Conservation (phyloP, 768 basidiomycete genomes). For the Amanita rubescens region DNA sequence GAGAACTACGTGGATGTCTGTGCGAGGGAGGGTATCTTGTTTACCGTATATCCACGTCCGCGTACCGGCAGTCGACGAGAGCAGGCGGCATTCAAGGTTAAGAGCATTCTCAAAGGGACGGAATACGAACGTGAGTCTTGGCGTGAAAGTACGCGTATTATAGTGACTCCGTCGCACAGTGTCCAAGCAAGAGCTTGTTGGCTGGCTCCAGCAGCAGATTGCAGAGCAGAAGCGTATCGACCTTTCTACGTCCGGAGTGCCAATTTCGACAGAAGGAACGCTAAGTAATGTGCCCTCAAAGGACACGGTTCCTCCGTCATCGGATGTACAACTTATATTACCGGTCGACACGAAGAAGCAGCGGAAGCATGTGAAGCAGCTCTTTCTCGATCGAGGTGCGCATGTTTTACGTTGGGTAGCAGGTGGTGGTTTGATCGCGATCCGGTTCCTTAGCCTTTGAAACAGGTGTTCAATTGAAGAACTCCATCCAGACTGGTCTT, state of each 20-base stretch:
- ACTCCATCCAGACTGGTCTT: slow-evolving; percentile 49
- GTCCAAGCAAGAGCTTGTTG: slow-evolving; percentile 60
- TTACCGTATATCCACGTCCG: slow-evolving; percentile 42
- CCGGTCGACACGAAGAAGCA: slow-evolving; percentile 69
- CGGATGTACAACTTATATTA: slow-evolving; percentile 58
- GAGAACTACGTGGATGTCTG: slow-evolving; percentile 65
- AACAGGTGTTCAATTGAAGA: slow-evolving; percentile 47
- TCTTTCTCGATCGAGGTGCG: slow-evolving; percentile 62
- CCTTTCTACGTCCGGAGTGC: slow-evolving; percentile 52
- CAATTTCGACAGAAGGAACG: slow-evolving; percentile 31
- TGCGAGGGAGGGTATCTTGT: slow-evolving; percentile 78
- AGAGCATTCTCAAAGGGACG: slow-evolving; percentile 72
- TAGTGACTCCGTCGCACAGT: slow-evolving; percentile 18
- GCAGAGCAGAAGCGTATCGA: slow-evolving; percentile 76
- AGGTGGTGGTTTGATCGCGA: background rate
- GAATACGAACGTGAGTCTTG: slow-evolving; percentile 66
- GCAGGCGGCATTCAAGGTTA: slow-evolving; percentile 70
- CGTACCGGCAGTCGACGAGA: slow-evolving; percentile 45
- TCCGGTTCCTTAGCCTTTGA: slow-evolving; percentile 57
- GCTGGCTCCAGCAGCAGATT: slow-evolving; percentile 71
- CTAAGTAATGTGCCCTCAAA: slow-evolving; percentile 27
- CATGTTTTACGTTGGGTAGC: background rate
- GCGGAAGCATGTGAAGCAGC: slow-evolving; percentile 61
- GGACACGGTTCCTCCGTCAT: slow-evolving; percentile 22
- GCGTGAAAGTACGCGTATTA: background rate